These are phyloP conservation scores for Phaeosphaeria sp. DNA, from an alignment of 2,329 filamentous ascomycete genomes.

Conservation along the genomic window DNA sequence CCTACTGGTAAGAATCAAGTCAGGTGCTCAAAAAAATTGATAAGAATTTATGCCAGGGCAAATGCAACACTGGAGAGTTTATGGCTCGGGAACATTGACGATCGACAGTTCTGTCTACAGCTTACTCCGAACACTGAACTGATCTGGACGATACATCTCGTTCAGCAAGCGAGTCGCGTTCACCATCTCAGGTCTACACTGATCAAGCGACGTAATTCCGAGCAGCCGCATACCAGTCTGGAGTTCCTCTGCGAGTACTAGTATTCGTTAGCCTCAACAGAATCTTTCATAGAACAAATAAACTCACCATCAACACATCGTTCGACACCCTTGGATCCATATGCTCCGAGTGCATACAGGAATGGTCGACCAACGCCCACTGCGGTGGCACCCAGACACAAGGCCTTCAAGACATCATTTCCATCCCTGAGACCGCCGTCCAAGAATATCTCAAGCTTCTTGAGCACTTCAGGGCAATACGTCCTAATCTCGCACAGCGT, in stretches of 20 bases:
- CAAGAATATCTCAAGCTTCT: slow-evolving; percentile 45
- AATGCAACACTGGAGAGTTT: not conserved
- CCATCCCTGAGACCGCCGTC: slow-evolving; percentile 49
- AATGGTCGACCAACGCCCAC: slow-evolving; percentile 49
- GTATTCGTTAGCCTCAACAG: slow-evolving; percentile 9
- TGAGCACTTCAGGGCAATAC: slow-evolving; percentile 45
- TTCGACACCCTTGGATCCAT: slow-evolving; percentile 46
- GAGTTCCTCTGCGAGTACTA: slow-evolving; percentile 63
- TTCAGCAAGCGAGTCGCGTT: slow-evolving; percentile 52
- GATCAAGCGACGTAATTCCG: slow-evolving; percentile 66
- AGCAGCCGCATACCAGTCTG: slow-evolving; percentile 71
- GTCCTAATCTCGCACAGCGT: slow-evolving; percentile 47
- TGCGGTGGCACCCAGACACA: slow-evolving; percentile 49
- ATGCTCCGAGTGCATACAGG: slow-evolving; percentile 47
- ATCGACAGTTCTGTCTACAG: slow-evolving; percentile 17
- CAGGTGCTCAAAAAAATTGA: not conserved
- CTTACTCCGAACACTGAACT: slow-evolving; percentile 26
- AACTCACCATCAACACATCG: slow-evolving; percentile 46
- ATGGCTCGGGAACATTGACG: no score
- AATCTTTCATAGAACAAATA: not conserved
- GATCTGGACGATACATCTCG: slow-evolving; percentile 44
- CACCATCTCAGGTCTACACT: slow-evolving; percentile 67
- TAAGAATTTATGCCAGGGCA: not conserved
- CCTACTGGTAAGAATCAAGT: not conserved
- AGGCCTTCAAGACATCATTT: slow-evolving; percentile 47